Base-by-base conservation (phyloP, 2,329 filamentous ascomycete species). In the Ilyonectria robusta region DNA sequence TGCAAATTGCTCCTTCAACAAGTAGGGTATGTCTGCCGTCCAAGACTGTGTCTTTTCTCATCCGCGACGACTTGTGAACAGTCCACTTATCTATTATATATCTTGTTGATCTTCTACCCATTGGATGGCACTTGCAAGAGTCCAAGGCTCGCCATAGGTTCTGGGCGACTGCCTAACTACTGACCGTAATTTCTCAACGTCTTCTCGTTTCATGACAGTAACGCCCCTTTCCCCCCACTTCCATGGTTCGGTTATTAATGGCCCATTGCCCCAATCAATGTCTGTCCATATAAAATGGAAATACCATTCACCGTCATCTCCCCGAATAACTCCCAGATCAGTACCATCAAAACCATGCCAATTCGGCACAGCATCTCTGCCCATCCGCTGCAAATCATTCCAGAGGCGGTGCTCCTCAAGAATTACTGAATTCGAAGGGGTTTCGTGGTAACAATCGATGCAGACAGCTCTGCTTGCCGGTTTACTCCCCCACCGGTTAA, bases 381-480 rank as follows among this genome's bases (percentile, higher is more conserved):
- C 23, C 29, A 62, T 66, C 5, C 47, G 19, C 26, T 50, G 42
- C 31, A 66, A 17, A 23, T 66, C 58, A 5, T 57, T 53, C 13
- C 13, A 17, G 13, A 66, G 21, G 6, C 59, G 59, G 19, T 51
- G 48, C 5, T 21, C 44, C 53, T 62, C 59, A 37, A 17, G 26
- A 17, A 48, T 62, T n/a, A 5, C 21, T 2, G 26, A 11, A 4
- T 35, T 47, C 3, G 6, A 23, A 0, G 26, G 37, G 4, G 46
- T 46, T 33, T 67, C 48, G 5, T 56, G 54, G 23, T 63, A 67
- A 21, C 65, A 67, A 6, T 15, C 21, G 9, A n/a, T 40, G 33
- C 65, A 65, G 21, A 60, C 35, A 1, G 17, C 50, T 17, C 65
- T 51, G 3, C 50, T 56, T 8, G 65, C 61, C 26, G 26, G 42